Conservation (phyloP, 441 rosid species). For the Arabidopsis hybrid region DNA sequence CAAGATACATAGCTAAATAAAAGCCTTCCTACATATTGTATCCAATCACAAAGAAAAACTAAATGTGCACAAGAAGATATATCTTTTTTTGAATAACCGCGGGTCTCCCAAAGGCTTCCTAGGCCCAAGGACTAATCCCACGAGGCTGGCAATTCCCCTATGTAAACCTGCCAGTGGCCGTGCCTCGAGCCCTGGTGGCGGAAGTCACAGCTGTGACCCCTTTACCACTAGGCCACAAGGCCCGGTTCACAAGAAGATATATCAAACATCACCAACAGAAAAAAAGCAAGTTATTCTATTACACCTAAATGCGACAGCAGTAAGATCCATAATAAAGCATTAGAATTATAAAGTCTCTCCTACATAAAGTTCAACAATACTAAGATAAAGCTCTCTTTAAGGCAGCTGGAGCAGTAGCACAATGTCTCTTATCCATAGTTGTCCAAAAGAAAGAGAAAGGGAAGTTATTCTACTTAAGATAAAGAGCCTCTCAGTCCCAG, state of each 20-base stretch:
- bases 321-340: slow-evolving; percentile 34
- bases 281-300: too few species aligned
- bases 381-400: slow-evolving; percentile 45
- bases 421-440: slow-evolving; percentile 54
- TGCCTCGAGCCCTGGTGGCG: too few species aligned
- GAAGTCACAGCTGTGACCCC: too few species aligned
- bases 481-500: slow-evolving; percentile 47
- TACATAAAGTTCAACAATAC: slow-evolving; percentile 46
- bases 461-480: slow-evolving; percentile 45
- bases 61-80: too few species aligned
- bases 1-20: slow-evolving; percentile 34
- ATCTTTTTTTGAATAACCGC: too few species aligned
- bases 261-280: slow-evolving; percentile 31
- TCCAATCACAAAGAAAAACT: slow-evolving; percentile 22
- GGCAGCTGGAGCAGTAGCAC: slow-evolving; percentile 54
- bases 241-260: slow-evolving; percentile 28
- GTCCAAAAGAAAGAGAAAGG: slow-evolving; percentile 47
- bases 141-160: too few species aligned
- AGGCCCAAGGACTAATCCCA: too few species aligned
- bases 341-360: slow-evolving; percentile 47
- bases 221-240: too few species aligned
- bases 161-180: too few species aligned
- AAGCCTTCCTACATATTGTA: slow-evolving; percentile 26
- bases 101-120: too few species aligned
- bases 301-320: slow-evolving; percentile 37